phyloP scores from a whole-genome alignment of 495 filamentous ascomycete species.

The Daldinia decipiens region DNA sequence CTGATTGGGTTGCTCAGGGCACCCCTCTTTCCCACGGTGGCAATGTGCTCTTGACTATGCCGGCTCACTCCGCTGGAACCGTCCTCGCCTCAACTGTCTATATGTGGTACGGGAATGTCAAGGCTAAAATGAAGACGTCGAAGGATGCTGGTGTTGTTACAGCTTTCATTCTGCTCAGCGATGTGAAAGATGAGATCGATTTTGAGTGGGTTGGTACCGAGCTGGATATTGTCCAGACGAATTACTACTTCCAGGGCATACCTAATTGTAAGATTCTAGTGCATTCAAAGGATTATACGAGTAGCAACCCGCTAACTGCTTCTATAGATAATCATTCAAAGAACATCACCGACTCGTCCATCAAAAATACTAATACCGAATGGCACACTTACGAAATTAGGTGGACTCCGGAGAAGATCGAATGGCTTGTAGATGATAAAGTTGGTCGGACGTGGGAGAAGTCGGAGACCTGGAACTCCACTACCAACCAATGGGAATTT shows the following conservation, averaged over 20 bases:
- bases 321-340: conserved; percentile 72
- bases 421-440: conserved; percentile 85
- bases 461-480: conserved; percentile 84
- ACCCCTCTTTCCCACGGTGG: conserved; percentile 68
- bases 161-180: conserved; percentile 92
- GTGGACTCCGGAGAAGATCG: conserved; percentile 86
- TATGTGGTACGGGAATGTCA: conserved; percentile 97
- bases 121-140: conserved; percentile 85
- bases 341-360: conserved; percentile 67
- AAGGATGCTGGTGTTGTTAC: conserved; percentile 89
- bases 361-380: conserved; percentile 77
- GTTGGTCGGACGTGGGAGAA: conserved; percentile 77
- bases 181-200: conserved; percentile 98
- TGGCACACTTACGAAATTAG: conserved; percentile 93
- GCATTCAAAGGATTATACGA: neutral
- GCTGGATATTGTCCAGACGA: conserved; percentile 81
- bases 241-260: conserved; percentile 97
- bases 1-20: conserved; percentile 91
- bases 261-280: conserved; percentile 78
- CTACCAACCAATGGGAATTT: conserved; percentile 82
- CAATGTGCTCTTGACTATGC: conserved; percentile 87
- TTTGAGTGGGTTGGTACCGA: conserved; percentile 93
- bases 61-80: conserved; percentile 80
- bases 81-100: conserved; percentile 88
- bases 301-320: conserved; percentile 38